phyloP scores from a whole-genome alignment of 768 basidiomycete species.

The Amyloporia xantha region DNA sequence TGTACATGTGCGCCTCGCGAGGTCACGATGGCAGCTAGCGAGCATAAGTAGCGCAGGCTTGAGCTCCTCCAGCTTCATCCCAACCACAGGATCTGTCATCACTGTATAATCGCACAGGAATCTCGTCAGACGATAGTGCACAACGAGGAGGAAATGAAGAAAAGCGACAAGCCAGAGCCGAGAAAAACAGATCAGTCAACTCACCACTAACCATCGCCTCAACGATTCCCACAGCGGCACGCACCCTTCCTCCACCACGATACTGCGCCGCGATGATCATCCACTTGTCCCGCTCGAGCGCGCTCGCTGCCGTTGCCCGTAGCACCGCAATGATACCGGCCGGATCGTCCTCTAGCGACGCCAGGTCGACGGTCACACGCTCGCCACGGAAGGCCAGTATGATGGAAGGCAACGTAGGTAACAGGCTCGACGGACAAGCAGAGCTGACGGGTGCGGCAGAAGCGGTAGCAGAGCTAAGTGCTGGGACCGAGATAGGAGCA shows the following conservation, averaged over 20 bases:
- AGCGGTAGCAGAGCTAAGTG: no score
- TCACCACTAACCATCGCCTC: slow-evolving; percentile 43
- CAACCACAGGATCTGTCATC: slow-evolving; percentile 30
- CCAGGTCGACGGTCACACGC: slow-evolving; percentile 31
- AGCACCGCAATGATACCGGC: slow-evolving; percentile 40
- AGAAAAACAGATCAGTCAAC: no score
- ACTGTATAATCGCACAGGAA: no score
- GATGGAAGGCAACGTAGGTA: slow-evolving; percentile 4
- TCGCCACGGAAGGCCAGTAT: slow-evolving; percentile 9
- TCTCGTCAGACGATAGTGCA: no score
- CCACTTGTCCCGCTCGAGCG: slow-evolving; percentile 43
- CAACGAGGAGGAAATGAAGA: no score
- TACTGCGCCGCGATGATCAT: slow-evolving; percentile 49
- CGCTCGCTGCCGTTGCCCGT: slow-evolving; percentile 29
- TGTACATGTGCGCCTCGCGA: slow-evolving; percentile 26
- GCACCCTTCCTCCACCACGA: slow-evolving; percentile 40
- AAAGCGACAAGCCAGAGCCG: no score
- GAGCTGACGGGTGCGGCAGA: no score
- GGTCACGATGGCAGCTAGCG: slow-evolving; percentile 47
- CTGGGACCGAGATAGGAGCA: no score
- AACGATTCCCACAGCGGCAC: slow-evolving; percentile 38
- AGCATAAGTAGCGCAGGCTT: slow-evolving; percentile 48
- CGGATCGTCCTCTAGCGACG: slow-evolving; percentile 37
- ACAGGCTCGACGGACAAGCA: no score
- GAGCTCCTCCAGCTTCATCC: slow-evolving; percentile 28